These are phyloP conservation scores for Leishmania guyanensis DNA, from an alignment of 208 protist genomes.

Conservation along the genomic window DNA sequence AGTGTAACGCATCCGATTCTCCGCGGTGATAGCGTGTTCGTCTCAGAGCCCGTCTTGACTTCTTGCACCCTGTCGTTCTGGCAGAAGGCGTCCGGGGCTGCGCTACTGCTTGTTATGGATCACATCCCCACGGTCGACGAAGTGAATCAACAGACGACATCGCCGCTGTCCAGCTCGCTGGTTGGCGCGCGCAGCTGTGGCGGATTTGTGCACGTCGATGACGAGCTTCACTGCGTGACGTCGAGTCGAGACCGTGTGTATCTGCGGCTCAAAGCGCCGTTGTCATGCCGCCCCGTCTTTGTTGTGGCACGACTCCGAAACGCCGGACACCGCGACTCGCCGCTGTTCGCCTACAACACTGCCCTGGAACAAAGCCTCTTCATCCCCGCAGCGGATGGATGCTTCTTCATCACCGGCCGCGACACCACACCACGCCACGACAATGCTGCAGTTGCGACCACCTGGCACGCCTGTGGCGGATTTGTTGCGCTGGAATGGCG, in stretches of 20 bases:
- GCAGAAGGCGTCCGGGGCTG: slow-evolving; percentile 13
- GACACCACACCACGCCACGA: background rate
- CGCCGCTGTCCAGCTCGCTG: slow-evolving; percentile 9
- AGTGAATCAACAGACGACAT: background rate
- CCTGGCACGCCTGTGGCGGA: slow-evolving; percentile 14
- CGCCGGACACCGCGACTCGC: slow-evolving; percentile 5
- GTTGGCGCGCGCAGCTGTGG: slow-evolving; percentile 18
- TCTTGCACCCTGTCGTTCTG: slow-evolving; percentile 50
- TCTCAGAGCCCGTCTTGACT: slow-evolving; percentile 52
- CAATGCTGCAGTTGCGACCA: background rate
- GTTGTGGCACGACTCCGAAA: slow-evolving; percentile 25
- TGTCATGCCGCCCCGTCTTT: slow-evolving; percentile 13
- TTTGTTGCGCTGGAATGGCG: slow-evolving; percentile 21
- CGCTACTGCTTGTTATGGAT: slow-evolving; percentile 14
- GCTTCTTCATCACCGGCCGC: slow-evolving; percentile 15
- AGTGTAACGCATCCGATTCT: slow-evolving; percentile 13
- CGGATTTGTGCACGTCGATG: slow-evolving; percentile 32
- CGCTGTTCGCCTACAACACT: slow-evolving; percentile 34
- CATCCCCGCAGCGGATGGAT: slow-evolving; percentile 10
- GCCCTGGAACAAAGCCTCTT: slow-evolving; percentile 10
- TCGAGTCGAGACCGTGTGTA: slow-evolving; percentile 17
- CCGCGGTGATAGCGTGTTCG: slow-evolving; percentile 9
- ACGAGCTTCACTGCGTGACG: slow-evolving; percentile 16
- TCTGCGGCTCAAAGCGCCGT: slow-evolving; percentile 6
- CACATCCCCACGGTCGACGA: slow-evolving; percentile 26